A percentile compares a stretch with the other conserved stretches of the same genome.
These are phyloP conservation scores for Phaffia rhodozyma DNA, from an alignment of 1,284 basidiomycete species.

Conservation along the genomic window DNA sequence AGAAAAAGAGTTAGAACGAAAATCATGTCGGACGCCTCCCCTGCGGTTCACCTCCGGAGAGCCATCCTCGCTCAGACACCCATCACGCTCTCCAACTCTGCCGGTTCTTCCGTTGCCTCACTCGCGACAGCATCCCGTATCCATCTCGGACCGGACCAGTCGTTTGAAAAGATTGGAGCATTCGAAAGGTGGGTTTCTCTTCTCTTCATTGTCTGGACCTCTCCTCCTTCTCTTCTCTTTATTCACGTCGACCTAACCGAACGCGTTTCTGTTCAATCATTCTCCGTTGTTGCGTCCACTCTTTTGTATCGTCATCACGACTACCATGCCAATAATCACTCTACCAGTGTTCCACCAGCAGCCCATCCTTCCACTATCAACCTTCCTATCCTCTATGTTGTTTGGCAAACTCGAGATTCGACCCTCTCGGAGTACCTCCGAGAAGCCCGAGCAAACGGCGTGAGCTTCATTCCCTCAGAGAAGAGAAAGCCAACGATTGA, in stretches of 20 bases:
- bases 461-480: constrained; percentile 13
- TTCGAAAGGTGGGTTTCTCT: background rate
- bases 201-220: background rate
- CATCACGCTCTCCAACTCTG: background rate
- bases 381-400: constrained; percentile 12
- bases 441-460: constrained; percentile 16
- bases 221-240: background rate
- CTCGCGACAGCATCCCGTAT: background rate
- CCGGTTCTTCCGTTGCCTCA: background rate
- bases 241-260: too few relatives aligned
- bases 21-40: background rate
- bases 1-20: too few relatives aligned
- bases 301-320: background rate
- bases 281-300: background rate
- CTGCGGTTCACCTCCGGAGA: constrained; percentile 4
- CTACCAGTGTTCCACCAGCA: background rate
- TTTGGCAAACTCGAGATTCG: constrained; percentile 2
- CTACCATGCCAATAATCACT: too few relatives aligned
- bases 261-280: too few relatives aligned
- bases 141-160: background rate
- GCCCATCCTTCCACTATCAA: constrained; percentile 12
- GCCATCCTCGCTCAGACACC: constrained; percentile 6
- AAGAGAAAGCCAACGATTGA: constrained; percentile 12
- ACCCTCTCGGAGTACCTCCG: constrained; percentile 7
- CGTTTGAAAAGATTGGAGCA: background rate